Percentiles rank a stretch among this genome's conserved stretches.
Conservation (phyloP, 352 stramenopile genomes). For the Phytopythium delawarense region DNA sequence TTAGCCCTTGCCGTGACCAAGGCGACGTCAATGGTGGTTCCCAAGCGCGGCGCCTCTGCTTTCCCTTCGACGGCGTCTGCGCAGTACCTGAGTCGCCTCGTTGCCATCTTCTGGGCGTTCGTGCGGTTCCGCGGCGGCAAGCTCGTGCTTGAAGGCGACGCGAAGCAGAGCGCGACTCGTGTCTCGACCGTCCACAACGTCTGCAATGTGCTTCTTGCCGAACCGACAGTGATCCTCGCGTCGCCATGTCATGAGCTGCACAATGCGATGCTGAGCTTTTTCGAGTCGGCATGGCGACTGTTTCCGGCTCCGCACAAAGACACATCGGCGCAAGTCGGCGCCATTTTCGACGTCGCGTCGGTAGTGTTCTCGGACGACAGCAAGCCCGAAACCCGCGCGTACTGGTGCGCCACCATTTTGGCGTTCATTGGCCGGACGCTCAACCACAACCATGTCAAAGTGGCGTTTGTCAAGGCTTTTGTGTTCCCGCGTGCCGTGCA, state of each 20-base stretch:
- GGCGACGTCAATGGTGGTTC: constrained; percentile 20
- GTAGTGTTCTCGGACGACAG: constrained; percentile 7
- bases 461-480: constrained; percentile 48
- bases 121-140: constrained; percentile 55
- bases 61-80: constrained; percentile 25
- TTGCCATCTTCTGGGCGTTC: constrained; percentile 50
- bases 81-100: constrained; percentile 65
- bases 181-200: constrained; percentile 43
- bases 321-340: constrained; percentile 31
- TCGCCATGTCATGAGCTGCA: constrained; percentile 33
- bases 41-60: constrained; percentile 6
- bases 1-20: constrained; percentile 57
- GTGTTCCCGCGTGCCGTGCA: constrained; percentile 56
- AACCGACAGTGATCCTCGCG: constrained; percentile 34
- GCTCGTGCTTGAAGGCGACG: constrained; percentile 36
- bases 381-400: constrained; percentile 17
- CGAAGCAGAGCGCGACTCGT: constrained; percentile 16
- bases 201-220: constrained; percentile 33
- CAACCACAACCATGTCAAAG: constrained; percentile 41
- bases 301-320: constrained; percentile 37
- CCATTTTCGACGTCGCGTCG: constrained; percentile 36
- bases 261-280: constrained; percentile 39
- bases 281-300: constrained; percentile 66
- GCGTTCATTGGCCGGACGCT: constrained; percentile 45
- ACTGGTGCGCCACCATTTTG: constrained; percentile 52